Conservation (phyloP, 306 rosid genomes). For the Rubus idaeus region DNA sequence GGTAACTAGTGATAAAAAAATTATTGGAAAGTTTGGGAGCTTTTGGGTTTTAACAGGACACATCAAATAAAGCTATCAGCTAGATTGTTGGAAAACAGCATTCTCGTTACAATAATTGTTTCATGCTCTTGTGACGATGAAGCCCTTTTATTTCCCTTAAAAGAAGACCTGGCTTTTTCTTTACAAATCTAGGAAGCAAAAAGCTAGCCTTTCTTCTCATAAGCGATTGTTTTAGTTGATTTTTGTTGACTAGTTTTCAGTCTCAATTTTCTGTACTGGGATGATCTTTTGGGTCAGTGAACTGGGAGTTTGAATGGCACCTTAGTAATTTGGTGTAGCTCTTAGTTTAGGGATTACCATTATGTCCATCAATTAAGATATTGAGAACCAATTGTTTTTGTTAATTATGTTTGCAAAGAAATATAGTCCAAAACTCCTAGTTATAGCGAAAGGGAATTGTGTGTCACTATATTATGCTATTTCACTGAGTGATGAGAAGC, state of each 20-base stretch:
- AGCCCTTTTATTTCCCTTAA: not conserved
- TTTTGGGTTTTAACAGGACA: not conserved
- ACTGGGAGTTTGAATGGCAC: not conserved
- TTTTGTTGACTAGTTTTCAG: not conserved
- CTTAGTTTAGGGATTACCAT: not conserved
- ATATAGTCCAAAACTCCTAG: not conserved
- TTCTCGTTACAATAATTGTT: not conserved
- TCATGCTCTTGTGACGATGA: not conserved
- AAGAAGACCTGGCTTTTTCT: not conserved
- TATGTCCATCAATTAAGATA: not conserved
- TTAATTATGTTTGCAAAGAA: not conserved
- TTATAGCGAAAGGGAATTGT: not conserved
- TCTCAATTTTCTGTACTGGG: not conserved
- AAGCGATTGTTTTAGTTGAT: not conserved
- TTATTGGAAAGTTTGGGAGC: not conserved
- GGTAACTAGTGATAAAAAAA: not conserved
- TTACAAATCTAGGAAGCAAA: not conserved
- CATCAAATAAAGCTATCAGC: not conserved
- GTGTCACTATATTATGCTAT: not conserved
- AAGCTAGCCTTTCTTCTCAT: not conserved
- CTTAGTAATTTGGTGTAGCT: not conserved
- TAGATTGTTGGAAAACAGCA: constrained; percentile 7
- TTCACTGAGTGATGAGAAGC: not conserved
- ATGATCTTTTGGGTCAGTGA: not conserved
- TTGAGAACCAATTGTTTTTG: not conserved